phyloP scores from a whole-genome alignment of 106 monocot species.

The Allium cepa region DNA sequence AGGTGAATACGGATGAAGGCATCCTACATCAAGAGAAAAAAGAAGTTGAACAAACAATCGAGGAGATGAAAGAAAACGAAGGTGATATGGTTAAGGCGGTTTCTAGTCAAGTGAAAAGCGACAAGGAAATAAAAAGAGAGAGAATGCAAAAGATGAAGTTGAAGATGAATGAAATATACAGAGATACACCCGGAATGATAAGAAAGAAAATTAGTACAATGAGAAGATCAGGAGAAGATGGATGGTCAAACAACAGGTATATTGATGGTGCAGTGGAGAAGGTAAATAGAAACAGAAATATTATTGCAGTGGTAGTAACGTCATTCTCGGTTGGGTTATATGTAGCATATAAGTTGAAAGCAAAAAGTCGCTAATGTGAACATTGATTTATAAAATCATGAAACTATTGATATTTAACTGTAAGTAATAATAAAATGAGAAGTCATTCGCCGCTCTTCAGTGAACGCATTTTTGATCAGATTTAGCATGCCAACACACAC shows the following conservation, averaged over 20 bases:
- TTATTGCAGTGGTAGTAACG: constrained; percentile 28
- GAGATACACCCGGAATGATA: not conserved
- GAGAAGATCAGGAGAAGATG: not conserved
- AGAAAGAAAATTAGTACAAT: not conserved
- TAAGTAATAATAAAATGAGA: too few species aligned
- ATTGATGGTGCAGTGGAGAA: constrained; percentile 15
- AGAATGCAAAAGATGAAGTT: not conserved
- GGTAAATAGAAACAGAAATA: constrained; percentile 23
- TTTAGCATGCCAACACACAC: too few species aligned
- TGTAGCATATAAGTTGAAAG: constrained; percentile 20
- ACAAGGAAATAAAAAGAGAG: not conserved
- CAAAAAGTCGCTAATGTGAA: not conserved
- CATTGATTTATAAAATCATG: too few species aligned
- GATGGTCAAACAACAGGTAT: constrained; percentile 2
- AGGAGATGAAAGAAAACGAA: not conserved
- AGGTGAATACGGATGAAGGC: not conserved
- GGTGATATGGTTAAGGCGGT: not conserved
- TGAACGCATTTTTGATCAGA: too few species aligned
- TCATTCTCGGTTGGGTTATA: constrained; percentile 34
- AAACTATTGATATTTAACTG: too few species aligned
- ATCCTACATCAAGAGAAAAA: not conserved
- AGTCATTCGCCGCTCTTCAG: too few species aligned
- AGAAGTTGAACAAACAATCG: not conserved
- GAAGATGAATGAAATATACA: not conserved
- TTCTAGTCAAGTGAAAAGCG: too few species aligned